Conservation (phyloP, 2,329 filamentous ascomycete species). For the Aspergillus viridinutans region DNA sequence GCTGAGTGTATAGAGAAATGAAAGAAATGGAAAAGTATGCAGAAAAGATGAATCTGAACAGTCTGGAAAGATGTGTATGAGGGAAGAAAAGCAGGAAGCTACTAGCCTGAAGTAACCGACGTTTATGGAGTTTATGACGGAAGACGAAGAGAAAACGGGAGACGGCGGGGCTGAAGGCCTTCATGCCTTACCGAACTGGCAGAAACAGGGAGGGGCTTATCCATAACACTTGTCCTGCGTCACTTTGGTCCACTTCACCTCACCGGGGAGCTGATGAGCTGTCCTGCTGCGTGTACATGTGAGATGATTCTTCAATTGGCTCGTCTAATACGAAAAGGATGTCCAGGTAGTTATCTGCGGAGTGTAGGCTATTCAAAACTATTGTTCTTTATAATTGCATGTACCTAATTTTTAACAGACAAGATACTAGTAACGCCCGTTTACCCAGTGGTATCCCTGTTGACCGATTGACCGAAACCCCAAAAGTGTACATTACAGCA, state of each 20-base stretch:
- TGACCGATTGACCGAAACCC: constrained; percentile 5
- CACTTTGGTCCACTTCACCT: not conserved
- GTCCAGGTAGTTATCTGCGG: not conserved
- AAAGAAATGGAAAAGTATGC: constrained; percentile 6
- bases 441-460: not conserved
- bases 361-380: not conserved
- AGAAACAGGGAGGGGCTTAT: constrained; percentile 16
- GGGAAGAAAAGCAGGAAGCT: not conserved
- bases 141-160: constrained; percentile 18
- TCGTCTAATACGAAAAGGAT: not conserved
- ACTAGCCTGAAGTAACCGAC: not conserved
- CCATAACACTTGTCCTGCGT: constrained; percentile 9
- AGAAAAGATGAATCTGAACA: constrained; percentile 9
- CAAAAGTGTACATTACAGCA: not conserved
- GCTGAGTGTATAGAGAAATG: constrained; percentile 21
- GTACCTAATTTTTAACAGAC: not conserved
- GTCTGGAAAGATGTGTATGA: not conserved
- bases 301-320: not conserved
- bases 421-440: not conserved
- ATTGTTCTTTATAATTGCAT: not conserved
- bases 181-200: not conserved
- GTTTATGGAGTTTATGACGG: not conserved
- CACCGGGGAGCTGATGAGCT: not conserved
- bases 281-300: not conserved
- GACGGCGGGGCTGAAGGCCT: constrained; percentile 1